phyloP scores from a whole-genome alignment of 1,284 basidiomycete genomes.

The Ganoderma multipileum region DNA sequence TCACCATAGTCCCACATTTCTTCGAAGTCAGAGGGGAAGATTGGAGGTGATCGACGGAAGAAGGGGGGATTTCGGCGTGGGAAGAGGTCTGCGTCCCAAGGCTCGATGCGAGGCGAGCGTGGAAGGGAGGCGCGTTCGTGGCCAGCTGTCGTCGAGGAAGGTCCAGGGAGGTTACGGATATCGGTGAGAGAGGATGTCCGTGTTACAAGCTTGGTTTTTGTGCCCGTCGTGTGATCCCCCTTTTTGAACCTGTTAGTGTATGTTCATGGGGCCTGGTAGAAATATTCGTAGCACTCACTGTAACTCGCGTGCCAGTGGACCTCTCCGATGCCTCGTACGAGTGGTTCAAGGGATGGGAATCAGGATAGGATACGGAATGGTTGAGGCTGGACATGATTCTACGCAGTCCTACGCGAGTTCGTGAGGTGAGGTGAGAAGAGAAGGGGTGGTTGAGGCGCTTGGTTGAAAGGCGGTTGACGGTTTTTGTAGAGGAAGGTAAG shows the following conservation, averaged over 20 bases:
- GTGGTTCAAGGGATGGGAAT: neutral
- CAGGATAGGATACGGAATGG: neutral
- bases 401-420: neutral
- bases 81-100: neutral
- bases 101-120: neutral
- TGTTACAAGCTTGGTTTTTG: neutral
- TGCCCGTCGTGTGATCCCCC: neutral
- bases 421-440: neutral
- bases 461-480: neutral
- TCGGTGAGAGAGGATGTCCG: neutral
- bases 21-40: neutral
- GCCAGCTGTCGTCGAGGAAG: neutral
- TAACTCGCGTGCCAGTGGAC: neutral
- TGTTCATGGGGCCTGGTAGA: neutral
- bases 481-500: neutral
- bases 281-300: neutral
- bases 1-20: neutral
- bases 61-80: neutral
- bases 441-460: neutral
- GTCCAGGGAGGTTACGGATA: neutral
- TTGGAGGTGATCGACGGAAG: neutral
- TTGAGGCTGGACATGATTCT: neutral
- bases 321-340: neutral
- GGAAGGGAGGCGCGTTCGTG: neutral
- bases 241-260: neutral